Conservation (phyloP, 2,329 filamentous ascomycete genomes). For the Claviceps lovelessii region DNA sequence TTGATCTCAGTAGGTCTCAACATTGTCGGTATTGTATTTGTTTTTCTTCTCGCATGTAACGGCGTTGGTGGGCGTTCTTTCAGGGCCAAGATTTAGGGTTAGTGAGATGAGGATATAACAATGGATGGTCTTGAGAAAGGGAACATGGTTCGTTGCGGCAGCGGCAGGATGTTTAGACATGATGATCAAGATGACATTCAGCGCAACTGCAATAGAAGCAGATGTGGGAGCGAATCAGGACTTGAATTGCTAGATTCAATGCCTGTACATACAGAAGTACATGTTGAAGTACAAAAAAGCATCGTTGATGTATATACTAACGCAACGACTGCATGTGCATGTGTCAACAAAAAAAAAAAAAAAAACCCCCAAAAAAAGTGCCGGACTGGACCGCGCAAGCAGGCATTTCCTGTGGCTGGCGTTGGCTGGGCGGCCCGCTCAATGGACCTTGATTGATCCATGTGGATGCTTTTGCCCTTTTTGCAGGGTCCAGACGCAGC, state of each 20-base stretch:
- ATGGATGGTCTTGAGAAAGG: not conserved
- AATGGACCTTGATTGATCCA: not conserved
- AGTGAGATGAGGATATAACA: not conserved
- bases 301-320: no score
- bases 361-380: no score
- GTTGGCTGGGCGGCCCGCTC: no score
- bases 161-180: not conserved
- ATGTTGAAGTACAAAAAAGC: no score
- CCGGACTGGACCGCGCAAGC: no score
- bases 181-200: not conserved
- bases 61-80: constrained; percentile 14
- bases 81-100: not conserved
- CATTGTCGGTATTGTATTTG: not conserved
- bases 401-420: no score
- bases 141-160: not conserved
- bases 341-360: no score
- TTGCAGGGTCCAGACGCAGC: not conserved
- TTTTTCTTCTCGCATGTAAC: constrained; percentile 12
- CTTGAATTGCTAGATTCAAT: no score
- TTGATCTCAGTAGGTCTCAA: not conserved
- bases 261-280: no score
- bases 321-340: no score
- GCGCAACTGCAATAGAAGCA: not conserved
- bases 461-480: no score
- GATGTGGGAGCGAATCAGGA: no score